Evolutionary conservation across 2,329 filamentous ascomycete species (phyloP), one percentile per base, ranked within the genome.

Genomic region (Pseudogymnoascus sp.): DNA sequence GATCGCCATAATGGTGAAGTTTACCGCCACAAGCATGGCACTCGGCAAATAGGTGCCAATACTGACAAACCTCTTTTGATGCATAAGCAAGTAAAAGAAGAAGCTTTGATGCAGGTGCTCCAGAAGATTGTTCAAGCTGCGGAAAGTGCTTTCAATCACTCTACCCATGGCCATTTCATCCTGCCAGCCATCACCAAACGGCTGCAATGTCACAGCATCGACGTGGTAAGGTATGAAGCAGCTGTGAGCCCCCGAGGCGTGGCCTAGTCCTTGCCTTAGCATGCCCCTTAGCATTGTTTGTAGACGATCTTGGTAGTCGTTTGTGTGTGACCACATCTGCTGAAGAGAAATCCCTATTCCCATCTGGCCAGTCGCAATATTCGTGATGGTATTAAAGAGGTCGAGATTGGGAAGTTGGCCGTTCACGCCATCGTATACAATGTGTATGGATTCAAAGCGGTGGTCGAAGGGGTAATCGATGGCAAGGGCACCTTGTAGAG

Each of bases 51-150:
- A 99, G 1, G 93, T 99, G 14, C 95, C 95, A 67, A 99, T 99
- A 76, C 93, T 97, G 69, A 97, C 95, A 73, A 99, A 99, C 10
- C 93, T 87, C 70, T 95, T 90, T 31, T 87, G 85, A 68, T 96
- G 88, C 85, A 97, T 92, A 50, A 99, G 82, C 61, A 99, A 80
- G 74, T 99, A 99, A 78, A 99, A 97, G 83, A 99, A 99, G 80
- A 99, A 99, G 74, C 93, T 97, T 77, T 99, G 95, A 74, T 99
- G 95, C 65, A 99, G 81, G 74, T 99, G 93, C 77, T 99, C 95
- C 33, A 99, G 83, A 64, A 99, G 78, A 72, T 99, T 99, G 78
- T 99, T 99, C 75, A 99, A 79, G 74, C 91, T 96, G 70, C 95
- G 84, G 74, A 96, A 96, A 2, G 95, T 84, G 70, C 92, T 92